Evolutionary conservation across 257 asterid species (phyloP), one percentile per base, ranked within the genome.

Genomic region (Linderniella brevidens): DNA sequence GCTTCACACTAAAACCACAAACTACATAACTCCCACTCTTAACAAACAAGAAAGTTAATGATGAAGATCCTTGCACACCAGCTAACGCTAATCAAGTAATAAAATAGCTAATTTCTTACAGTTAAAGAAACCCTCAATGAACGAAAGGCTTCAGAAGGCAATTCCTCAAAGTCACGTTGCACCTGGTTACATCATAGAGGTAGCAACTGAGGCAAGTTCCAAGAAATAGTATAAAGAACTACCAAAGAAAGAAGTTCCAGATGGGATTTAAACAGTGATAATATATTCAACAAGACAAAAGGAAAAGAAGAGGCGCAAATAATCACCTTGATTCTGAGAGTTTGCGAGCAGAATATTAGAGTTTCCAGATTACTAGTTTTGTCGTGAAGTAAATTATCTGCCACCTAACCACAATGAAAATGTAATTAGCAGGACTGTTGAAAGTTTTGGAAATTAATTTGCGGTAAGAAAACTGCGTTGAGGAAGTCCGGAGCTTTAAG

Each of bases 331-430:
- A 87, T 90, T 71, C 92, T 77, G 64, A 90, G 96, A 52, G 96
- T 90, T 58, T 90, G 99, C 52, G 96, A 85, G 72, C 99, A 90
- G 74, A 90, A 90, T 55, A 90, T 85, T 48, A 68, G 65, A 52
- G 99, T 90, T 78, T 90, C 99, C 54, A 70, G 85, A 65, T 90
- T 85, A 70, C 99, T 90, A 62, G 83, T 52, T 48, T 81, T 49
- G 63, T 85, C 96, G 56, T 85, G 99, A 58, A 90, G 96, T 74
- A 90, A 68, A 81, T 85, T 90, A 74, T 90, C 99, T 37, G 99
- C 92, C 82, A 81, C 99, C 99, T 90, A 68, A 46, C 58, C 58
- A 68, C 41, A 53, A 41, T 41, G 35, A 54, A 48, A 50, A 68
- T 52, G 20, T 37, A 51, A 46, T 61, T 53, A 64, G 69, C 61